These are phyloP conservation scores for Intubia oerlemansii DNA, from an alignment of 2,329 filamentous ascomycete species.

Conservation along the genomic window DNA sequence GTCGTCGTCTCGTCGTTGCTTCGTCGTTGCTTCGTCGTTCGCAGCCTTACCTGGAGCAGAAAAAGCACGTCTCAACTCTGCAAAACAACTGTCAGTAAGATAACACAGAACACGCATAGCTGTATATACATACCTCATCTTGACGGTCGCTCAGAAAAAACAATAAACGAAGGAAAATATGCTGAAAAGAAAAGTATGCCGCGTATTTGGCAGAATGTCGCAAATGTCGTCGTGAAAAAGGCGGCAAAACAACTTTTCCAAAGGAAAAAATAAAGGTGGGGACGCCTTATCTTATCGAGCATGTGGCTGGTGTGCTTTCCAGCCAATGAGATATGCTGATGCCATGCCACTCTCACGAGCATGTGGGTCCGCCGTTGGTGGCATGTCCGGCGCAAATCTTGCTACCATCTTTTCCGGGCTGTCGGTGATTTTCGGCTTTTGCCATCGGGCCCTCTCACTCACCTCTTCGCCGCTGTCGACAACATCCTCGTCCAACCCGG, in stretches of 20 bases:
- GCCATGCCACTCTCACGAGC: no score
- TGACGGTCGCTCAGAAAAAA: neutral
- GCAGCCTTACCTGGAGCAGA: conserved; percentile 36
- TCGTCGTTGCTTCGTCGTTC: neutral
- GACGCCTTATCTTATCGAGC: conserved; percentile 8
- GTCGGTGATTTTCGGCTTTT: no score
- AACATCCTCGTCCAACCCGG: no score
- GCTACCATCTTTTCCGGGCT: no score
- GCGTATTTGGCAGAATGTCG: conserved; percentile 4
- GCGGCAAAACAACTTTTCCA: conserved; percentile 5
- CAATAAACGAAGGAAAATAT: neutral
- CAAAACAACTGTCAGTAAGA: neutral
- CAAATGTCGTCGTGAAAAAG: no score
- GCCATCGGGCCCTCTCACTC: no score
- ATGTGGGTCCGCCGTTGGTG: no score
- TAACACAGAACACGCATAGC: neutral
- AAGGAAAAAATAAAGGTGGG: no score
- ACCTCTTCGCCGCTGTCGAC: no score
- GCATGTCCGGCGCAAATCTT: no score
- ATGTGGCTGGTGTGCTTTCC: conserved; percentile 5
- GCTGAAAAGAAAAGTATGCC: conserved; percentile 6
- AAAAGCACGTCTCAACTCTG: conserved; percentile 46
- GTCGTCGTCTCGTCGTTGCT: neutral
- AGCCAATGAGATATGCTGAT: no score
- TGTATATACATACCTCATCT: neutral